Base-by-base conservation (phyloP, 2,329 filamentous ascomycete genomes). In the Neospermospora avenae region DNA sequence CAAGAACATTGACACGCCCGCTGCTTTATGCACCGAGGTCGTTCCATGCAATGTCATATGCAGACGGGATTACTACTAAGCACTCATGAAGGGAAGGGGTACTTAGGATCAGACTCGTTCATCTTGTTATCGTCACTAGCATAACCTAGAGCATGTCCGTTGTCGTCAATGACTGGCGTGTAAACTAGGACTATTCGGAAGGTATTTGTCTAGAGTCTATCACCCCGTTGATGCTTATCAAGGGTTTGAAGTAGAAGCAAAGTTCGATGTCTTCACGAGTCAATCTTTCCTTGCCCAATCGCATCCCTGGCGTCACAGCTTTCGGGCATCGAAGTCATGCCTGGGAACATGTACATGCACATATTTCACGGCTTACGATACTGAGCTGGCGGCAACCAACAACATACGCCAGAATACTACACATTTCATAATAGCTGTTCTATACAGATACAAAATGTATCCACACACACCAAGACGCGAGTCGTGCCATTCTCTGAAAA, bases 401-500 rank as follows among this genome's bases (percentile, higher is more conserved):
- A 93, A 59, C n/a, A n/a, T n/a, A n/a, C n/a, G 88, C 84, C 79
- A 91, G 80, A 58, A 91, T 85, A 45, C 83, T 85, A 63, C 86
- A 92, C 68, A 89, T 81, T 66, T 93, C 90, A 37, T 82, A 76
- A 68, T 87, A 92, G 1, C 85, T 82, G 69, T 84, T 89, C 70
- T 92, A 88, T 81, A 93, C 86, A 16, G 90, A 90, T 1, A 92
- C 86, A 68, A 90, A 93, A 73, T 95, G 90, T 68, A 85, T 84
- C 90, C 90, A 95, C 0, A 88, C 81, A 2, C 91, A 77, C 1
- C n/a, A n/a, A 93, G 77, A 2, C 90, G 80, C 46, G 81, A 82
- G 71, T 93, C 89, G 69, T 93, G 90, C 90, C 90, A 95, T 72
- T 95, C 90, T 20, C 83, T 81, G 75, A 87, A 95, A 22, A 93